Percentiles rank a stretch among this genome's conserved stretches.
Evolutionary conservation across 805 yeast genomes (phyloP).

Genomic region (Kodamaea jinghongensis): DNA sequence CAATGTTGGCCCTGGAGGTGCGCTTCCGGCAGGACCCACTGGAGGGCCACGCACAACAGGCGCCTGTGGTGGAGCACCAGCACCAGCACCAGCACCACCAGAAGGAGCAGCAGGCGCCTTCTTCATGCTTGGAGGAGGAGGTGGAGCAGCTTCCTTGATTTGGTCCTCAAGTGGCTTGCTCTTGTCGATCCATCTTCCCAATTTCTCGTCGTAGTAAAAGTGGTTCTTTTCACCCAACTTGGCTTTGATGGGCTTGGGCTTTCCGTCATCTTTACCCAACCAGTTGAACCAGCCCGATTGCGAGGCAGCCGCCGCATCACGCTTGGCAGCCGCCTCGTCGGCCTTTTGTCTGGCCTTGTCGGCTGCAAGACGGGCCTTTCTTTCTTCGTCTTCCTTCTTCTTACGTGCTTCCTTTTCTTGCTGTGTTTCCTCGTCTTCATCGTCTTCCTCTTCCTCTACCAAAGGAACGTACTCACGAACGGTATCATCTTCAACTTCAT

Average conservation of each 20-base stretch:
- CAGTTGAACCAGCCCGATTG: constrained; percentile 54
- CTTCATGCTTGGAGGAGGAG: constrained; percentile 60
- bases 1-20: constrained; percentile 9
- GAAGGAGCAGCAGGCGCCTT: constrained; percentile 15
- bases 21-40: constrained; percentile 5
- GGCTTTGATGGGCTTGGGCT: constrained; percentile 76
- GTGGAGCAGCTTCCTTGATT: constrained; percentile 50
- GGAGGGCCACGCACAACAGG: no score
- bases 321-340: constrained; percentile 11
- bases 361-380: constrained; percentile 13
- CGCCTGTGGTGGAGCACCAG: constrained; percentile 12
- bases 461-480: constrained; percentile 42
- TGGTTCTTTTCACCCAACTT: constrained; percentile 77
- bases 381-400: constrained; percentile 19
- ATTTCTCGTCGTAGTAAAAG: constrained; percentile 77
- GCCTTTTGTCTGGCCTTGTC: constrained; percentile 38
- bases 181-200: constrained; percentile 83
- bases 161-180: constrained; percentile 66
- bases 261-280: constrained; percentile 49
- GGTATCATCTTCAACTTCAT: constrained; percentile 45
- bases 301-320: constrained; percentile 9
- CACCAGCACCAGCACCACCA: no score
- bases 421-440: constrained; percentile 34
- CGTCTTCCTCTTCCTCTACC: constrained; percentile 46
- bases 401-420: constrained; percentile 17